Percentiles rank a stretch among this genome's conserved stretches.
phyloP scores from a whole-genome alignment of 1,139 yeast genomes.

The Geotrichum reessii region DNA sequence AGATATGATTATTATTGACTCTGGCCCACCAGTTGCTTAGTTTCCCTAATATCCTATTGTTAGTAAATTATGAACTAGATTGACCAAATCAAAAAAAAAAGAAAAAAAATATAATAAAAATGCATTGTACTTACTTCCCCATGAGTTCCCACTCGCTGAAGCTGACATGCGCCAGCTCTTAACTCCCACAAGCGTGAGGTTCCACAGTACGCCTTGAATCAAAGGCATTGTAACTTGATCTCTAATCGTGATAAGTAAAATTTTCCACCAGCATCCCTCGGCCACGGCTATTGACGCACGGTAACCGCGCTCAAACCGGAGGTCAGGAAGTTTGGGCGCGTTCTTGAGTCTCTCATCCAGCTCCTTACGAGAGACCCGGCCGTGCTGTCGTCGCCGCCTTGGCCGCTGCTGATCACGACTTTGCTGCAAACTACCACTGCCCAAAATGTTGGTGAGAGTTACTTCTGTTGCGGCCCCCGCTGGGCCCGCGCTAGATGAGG shows the following conservation, averaged over 20 bases:
- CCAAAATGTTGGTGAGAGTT: background rate
- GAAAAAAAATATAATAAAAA: background rate
- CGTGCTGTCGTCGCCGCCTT: background rate
- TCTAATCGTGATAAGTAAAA: slow-evolving; percentile 31
- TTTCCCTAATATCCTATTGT: slow-evolving; percentile 3
- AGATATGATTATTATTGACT: slow-evolving; percentile 18
- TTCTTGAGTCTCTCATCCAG: background rate
- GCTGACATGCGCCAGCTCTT: slow-evolving; percentile 39
- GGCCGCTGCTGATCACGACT: background rate
- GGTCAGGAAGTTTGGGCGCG: slow-evolving; percentile 28
- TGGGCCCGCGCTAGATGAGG: background rate
- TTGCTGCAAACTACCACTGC: background rate
- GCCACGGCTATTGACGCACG: slow-evolving; percentile 29
- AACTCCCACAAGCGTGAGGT: slow-evolving; percentile 39
- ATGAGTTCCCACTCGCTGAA: slow-evolving; percentile 23
- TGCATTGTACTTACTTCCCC: slow-evolving; percentile 31
- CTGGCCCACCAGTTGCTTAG: slow-evolving; percentile 20
- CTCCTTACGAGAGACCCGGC: background rate
- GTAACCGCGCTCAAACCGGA: slow-evolving; percentile 33
- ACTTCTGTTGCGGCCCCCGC: too few relatives aligned
- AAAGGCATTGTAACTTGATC: slow-evolving; percentile 38
- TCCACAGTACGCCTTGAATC: slow-evolving; percentile 50
- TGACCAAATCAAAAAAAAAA: background rate
- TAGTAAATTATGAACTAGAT: background rate
- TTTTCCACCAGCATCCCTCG: slow-evolving; percentile 29